Percentiles rank a stretch among this genome's conserved stretches.
Evolutionary conservation across 2,329 filamentous ascomycete species (phyloP).

Genomic region (Coleophoma cylindrospora): DNA sequence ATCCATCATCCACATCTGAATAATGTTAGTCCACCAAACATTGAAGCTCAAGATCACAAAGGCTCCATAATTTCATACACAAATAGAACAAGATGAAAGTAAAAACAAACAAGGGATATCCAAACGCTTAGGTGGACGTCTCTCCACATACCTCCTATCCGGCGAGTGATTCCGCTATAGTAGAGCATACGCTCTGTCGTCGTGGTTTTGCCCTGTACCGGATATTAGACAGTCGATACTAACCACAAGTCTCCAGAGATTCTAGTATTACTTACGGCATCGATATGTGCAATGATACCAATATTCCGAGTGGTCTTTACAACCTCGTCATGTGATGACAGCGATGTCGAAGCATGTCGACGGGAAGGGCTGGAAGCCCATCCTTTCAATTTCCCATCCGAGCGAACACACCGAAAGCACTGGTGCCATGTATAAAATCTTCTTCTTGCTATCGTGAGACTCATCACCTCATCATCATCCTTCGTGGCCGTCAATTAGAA

Average conservation of each 20-base stretch:
- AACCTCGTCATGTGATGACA: constrained; percentile 13
- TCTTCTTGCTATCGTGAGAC: constrained; percentile 14
- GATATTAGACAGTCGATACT: not conserved
- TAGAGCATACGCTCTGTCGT: constrained; percentile 99
- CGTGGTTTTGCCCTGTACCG: constrained; percentile 77
- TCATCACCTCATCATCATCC: constrained; percentile 21
- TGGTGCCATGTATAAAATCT: constrained; percentile 21
- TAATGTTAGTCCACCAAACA: not conserved
- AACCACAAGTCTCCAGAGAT: not conserved
- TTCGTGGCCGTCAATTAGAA: not conserved
- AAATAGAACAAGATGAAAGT: too few species aligned
- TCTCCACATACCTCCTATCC: constrained; percentile 61
- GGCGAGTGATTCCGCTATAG: constrained; percentile 83
- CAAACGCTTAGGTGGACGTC: too few species aligned
- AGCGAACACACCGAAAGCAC: constrained; percentile 6
- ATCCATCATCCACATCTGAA: constrained; percentile 86
- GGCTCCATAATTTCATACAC: too few species aligned
- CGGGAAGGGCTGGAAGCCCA: constrained; percentile 3
- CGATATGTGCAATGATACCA: constrained; percentile 97
- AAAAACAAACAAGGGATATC: too few species aligned
- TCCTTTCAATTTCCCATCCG: not conserved
- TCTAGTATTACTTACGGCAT: constrained; percentile 56
- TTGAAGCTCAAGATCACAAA: too few species aligned
- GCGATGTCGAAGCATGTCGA: constrained; percentile 12
- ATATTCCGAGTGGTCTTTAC: constrained; percentile 76